A percentile compares a stretch with the other conserved stretches of the same genome.
These are phyloP conservation scores for Trichoderma sp. DNA, from an alignment of 2,329 filamentous ascomycete species.

Conservation along the genomic window DNA sequence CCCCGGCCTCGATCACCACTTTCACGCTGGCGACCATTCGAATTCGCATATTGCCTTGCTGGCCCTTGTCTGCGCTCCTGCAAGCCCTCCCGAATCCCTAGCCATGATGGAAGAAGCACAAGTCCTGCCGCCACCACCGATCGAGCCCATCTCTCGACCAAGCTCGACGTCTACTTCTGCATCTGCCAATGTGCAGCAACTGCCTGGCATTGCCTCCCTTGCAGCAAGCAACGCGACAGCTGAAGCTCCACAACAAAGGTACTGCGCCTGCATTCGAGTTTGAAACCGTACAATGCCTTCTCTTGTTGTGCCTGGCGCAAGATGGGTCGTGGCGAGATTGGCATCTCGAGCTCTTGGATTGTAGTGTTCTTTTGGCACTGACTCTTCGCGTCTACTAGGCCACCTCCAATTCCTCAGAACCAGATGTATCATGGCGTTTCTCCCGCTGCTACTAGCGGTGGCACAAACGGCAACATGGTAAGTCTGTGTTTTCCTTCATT, in stretches of 20 bases:
- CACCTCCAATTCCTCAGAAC: constrained; percentile 13
- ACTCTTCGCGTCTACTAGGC: constrained; percentile 5
- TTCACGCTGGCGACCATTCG: constrained; percentile 21
- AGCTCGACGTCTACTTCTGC: constrained; percentile 51
- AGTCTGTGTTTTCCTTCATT: constrained; percentile 28
- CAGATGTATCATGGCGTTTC: constrained; percentile 30
- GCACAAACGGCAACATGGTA: constrained; percentile 44
- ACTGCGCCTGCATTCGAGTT: not conserved
- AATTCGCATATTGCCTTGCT: not conserved
- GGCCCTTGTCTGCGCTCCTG: not conserved
- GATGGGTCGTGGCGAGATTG: not conserved
- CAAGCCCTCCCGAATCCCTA: constrained; percentile 26
- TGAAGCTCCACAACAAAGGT: constrained; percentile 44
- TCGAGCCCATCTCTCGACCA: constrained; percentile 53
- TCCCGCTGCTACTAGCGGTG: constrained; percentile 44
- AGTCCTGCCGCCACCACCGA: constrained; percentile 40
- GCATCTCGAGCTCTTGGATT: not conserved
- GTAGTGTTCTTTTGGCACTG: not conserved
- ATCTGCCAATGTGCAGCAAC: constrained; percentile 44
- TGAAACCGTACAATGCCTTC: not conserved
- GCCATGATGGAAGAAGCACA: constrained; percentile 50
- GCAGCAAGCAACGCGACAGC: constrained; percentile 43
- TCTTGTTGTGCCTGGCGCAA: not conserved
- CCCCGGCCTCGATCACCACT: not conserved
- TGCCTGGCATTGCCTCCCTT: constrained; percentile 49